Conservation (phyloP, 805 yeast species). For the Candida namnaoensis region DNA sequence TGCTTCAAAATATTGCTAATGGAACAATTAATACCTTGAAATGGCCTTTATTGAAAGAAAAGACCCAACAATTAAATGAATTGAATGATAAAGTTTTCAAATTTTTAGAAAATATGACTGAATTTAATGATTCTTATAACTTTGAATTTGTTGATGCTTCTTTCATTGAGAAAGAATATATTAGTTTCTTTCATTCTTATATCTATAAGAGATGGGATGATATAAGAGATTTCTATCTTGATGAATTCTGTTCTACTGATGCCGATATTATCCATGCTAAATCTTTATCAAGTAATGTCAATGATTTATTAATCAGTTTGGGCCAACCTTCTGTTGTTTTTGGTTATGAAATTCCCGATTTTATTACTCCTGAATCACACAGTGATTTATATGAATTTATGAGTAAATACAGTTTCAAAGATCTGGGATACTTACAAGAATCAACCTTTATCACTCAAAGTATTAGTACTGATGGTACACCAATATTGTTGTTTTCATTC, state of each 20-base stretch:
- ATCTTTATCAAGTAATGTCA: slow-evolving; percentile 32
- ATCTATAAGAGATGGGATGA: slow-evolving; percentile 40
- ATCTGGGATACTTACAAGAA: slow-evolving; percentile 35
- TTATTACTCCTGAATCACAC: slow-evolving; percentile 40
- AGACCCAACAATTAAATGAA: slow-evolving; percentile 29
- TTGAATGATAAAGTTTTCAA: slow-evolving; percentile 29
- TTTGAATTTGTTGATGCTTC: slow-evolving; percentile 14
- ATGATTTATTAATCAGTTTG: slow-evolving; percentile 33
- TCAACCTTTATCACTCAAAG: slow-evolving; percentile 49
- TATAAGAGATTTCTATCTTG: slow-evolving; percentile 19
- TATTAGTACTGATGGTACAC: slow-evolving; percentile 65
- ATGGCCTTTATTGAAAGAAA: slow-evolving; percentile 45
- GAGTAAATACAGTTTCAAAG: slow-evolving; percentile 53
- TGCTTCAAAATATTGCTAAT: slow-evolving; percentile 81
- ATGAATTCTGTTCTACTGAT: slow-evolving; percentile 7
- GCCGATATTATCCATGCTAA: slow-evolving; percentile 14
- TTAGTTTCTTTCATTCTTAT: slow-evolving; percentile 35
- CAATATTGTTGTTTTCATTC: slow-evolving; percentile 50
- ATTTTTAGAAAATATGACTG: slow-evolving; percentile 30
- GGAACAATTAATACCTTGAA: slow-evolving; percentile 60
- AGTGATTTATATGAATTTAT: slow-evolving; percentile 62
- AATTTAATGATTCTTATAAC: slow-evolving; percentile 11
- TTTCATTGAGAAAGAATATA: slow-evolving; percentile 18
- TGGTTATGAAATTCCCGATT: slow-evolving; percentile 48
- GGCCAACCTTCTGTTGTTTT: slow-evolving; percentile 55